Conservation (phyloP, 2,329 filamentous ascomycete species). For the Cordyceps tenuipes region DNA sequence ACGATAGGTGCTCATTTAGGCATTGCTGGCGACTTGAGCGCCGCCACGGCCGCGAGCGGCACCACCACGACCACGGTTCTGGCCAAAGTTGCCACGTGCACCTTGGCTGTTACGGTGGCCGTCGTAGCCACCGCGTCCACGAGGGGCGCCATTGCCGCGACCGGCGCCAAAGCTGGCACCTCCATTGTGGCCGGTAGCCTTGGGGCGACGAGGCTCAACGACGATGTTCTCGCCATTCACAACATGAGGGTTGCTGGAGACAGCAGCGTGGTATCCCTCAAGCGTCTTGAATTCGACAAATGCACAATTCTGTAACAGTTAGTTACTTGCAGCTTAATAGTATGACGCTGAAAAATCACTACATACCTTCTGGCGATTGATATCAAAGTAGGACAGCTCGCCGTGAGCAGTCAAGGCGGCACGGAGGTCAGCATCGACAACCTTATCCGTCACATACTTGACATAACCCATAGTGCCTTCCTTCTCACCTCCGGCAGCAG, state of each 20-base stretch:
- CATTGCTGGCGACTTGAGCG: slow-evolving; percentile 42
- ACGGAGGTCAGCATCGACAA: slow-evolving; percentile 66
- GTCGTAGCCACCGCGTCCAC: slow-evolving; percentile 65
- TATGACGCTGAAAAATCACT: background rate
- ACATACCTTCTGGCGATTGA: slow-evolving; percentile 74
- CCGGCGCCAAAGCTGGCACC: slow-evolving; percentile 52
- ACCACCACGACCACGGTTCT: slow-evolving; percentile 57
- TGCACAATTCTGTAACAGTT: slow-evolving; percentile 68
- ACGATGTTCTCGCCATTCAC: slow-evolving; percentile 75
- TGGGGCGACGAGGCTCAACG: slow-evolving; percentile 82
- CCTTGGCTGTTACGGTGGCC: slow-evolving; percentile 60
- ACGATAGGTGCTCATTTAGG: slow-evolving; percentile 25
- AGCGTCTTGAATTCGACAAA: slow-evolving; percentile 86
- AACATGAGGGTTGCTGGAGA: slow-evolving; percentile 75
- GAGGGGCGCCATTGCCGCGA: slow-evolving; percentile 51
- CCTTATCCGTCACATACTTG: slow-evolving; percentile 89
- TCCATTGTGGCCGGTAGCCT: slow-evolving; percentile 61
- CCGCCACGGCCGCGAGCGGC: slow-evolving; percentile 56
- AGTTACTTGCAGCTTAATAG: slow-evolving; percentile 12
- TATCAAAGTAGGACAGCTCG: slow-evolving; percentile 63
- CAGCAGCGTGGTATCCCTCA: slow-evolving; percentile 75
- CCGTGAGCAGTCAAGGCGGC: slow-evolving; percentile 63
- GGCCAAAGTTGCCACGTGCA: slow-evolving; percentile 60
- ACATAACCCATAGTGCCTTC: slow-evolving; percentile 81
- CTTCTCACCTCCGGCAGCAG: slow-evolving; percentile 54